Percentiles rank a stretch among this genome's conserved stretches.
These are phyloP conservation scores for Schwanniomyces sp. DNA, from an alignment of 805 yeast genomes.

Conservation along the genomic window DNA sequence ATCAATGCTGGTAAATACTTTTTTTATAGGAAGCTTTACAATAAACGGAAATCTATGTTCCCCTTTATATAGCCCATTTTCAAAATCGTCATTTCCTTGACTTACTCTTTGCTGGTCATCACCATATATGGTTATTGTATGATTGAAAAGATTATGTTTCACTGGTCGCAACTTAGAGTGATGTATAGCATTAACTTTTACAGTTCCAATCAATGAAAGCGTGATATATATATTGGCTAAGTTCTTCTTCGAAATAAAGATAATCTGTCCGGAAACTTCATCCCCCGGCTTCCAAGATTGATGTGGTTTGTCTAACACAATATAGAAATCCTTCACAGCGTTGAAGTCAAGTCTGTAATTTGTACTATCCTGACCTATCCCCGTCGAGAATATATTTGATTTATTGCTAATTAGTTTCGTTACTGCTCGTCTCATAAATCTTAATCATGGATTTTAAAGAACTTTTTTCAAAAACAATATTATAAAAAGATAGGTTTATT, in stretches of 20 bases:
- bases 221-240: conserved; percentile 53
- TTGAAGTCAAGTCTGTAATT: conserved; percentile 34
- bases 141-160: conserved; percentile 55
- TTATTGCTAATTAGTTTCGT: conserved; percentile 37
- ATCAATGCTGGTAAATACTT: conserved; percentile 70
- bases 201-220: conserved; percentile 55
- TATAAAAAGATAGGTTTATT: not conserved
- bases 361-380: conserved; percentile 7
- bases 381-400: conserved; percentile 8
- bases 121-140: conserved; percentile 61
- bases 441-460: not conserved
- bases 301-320: conserved; percentile 73
- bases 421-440: conserved; percentile 51
- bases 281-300: conserved; percentile 81
- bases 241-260: conserved; percentile 56
- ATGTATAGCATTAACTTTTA: conserved; percentile 53
- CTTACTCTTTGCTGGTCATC: conserved; percentile 12
- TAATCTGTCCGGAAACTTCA: conserved; percentile 61
- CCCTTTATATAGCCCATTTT: conserved; percentile 66
- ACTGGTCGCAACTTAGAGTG: conserved; percentile 54
- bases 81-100: conserved; percentile 21
- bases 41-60: conserved; percentile 87
- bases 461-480: not conserved
- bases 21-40: conserved; percentile 73
- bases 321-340: conserved; percentile 63